phyloP scores from a whole-genome alignment of 768 basidiomycete species.

The Hygrocybe coccinea region DNA sequence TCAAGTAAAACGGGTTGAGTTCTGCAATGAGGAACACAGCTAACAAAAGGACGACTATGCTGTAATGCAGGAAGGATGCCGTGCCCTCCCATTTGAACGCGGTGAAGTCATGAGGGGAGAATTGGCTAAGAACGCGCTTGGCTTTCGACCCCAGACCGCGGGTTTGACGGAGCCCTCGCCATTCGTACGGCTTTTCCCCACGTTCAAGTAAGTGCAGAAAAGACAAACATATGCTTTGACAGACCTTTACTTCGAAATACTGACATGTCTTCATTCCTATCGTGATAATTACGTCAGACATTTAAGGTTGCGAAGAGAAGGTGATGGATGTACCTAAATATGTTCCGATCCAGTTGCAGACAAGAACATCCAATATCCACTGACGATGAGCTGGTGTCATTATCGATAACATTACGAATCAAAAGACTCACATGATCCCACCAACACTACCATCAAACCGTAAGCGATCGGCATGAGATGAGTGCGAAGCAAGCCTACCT shows the following conservation, averaged over 20 bases:
- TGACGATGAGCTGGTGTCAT: constrained; percentile 25
- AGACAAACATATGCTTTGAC: constrained; percentile 14
- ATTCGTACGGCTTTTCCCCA: constrained; percentile 63
- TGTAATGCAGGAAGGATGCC: constrained; percentile 65
- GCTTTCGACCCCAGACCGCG: constrained; percentile 76
- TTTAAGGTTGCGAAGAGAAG: background rate
- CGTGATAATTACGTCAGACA: constrained; percentile 14
- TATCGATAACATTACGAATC: constrained; percentile 7
- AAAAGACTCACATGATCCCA: constrained; percentile 76
- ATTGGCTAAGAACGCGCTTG: constrained; percentile 73
- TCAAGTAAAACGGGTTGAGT: constrained; percentile 83
- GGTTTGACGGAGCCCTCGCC: constrained; percentile 78
- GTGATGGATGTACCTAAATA: constrained; percentile 55
- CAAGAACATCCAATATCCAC: constrained; percentile 83
- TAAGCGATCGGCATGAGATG: constrained; percentile 11
- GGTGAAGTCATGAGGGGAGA: constrained; percentile 84
- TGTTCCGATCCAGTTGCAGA: constrained; percentile 87
- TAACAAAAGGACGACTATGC: constrained; percentile 68
- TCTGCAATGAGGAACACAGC: constrained; percentile 80
- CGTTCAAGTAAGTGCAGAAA: constrained; percentile 12
- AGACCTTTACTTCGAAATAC: constrained; percentile 81
- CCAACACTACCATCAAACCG: constrained; percentile 60
- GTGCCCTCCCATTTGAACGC: constrained; percentile 86
- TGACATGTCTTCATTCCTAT: constrained; percentile 84
- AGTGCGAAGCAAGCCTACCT: constrained; percentile 46